Conservation (phyloP, 2,329 filamentous ascomycete genomes). For the Huntiella decipiens region DNA sequence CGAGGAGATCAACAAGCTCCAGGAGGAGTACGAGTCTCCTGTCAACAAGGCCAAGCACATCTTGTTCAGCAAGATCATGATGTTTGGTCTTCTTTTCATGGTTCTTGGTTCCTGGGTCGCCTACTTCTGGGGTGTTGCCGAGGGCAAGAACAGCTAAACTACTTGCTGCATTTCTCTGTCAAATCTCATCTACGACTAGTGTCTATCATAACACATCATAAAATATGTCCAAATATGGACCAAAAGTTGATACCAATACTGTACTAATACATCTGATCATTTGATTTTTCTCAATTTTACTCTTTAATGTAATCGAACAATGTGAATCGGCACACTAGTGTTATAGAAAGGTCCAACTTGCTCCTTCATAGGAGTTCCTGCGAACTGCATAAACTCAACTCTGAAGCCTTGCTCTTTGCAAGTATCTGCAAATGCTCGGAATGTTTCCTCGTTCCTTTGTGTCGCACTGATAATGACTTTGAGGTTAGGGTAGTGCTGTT, state of each 20-base stretch:
- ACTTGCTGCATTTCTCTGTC: background rate
- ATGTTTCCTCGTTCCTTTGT: conserved; percentile 51
- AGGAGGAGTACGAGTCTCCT: conserved; percentile 21
- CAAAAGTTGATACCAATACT: too few species aligned
- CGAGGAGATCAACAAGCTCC: conserved; percentile 24
- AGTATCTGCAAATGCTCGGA: conserved; percentile 39
- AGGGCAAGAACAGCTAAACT: conserved; percentile 24
- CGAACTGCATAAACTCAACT: conserved; percentile 26
- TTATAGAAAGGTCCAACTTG: conserved; percentile 48
- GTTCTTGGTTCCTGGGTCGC: conserved; percentile 33
- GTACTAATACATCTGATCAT: background rate
- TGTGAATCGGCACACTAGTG: conserved; percentile 38
- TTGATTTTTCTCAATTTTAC: background rate
- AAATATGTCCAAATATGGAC: background rate
- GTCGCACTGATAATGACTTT: conserved; percentile 50
- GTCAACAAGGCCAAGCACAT: conserved; percentile 21
- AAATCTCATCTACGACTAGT: background rate
- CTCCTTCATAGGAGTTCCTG: conserved; percentile 19
- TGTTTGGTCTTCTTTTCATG: conserved; percentile 25
- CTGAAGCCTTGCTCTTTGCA: conserved; percentile 31
- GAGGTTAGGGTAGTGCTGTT: conserved; percentile 34
- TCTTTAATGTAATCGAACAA: conserved; percentile 16
- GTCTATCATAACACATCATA: background rate
- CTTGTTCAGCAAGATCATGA: conserved; percentile 24
- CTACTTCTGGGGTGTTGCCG: conserved; percentile 42